Base-by-base conservation (phyloP, 1,284 basidiomycete genomes). In the Pisolithus thermaeus region DNA sequence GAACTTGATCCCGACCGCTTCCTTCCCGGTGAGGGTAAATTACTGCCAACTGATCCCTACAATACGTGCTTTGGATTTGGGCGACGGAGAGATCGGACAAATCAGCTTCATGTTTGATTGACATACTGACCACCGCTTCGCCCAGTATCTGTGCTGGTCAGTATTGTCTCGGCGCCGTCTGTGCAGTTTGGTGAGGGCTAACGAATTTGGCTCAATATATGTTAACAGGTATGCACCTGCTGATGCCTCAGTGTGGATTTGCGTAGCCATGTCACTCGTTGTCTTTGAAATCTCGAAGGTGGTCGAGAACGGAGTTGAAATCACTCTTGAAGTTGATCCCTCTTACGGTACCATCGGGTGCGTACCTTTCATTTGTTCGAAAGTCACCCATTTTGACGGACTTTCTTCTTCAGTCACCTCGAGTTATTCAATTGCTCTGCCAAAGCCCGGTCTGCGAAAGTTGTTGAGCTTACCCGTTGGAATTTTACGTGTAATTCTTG, bases 1-100 rank as follows among this genome's bases (percentile, higher is more conserved):
- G 37, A 46, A 1, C 66, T 64, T 32, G 25, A 44, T 3, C 65
- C 63, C 5, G 65, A 66, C n/a, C 32, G 62, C 8, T 62, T 59
- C 27, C 50, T 59, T 25, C n/a, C 14, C 2, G 12, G 7, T 5
- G 40, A 42, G 1, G 53, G 55, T 2, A 41, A 53, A 1, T 1
- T 49, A 20, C 47, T 16, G 4, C 47, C 64, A 12, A 49, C 14
- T 2, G 55, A 62, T 36, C 50, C 60, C 7, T 47, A 48, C 2
- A 8, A 47, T 11, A n/a, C n/a, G 1, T 56, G 53, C 45, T 61
- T 61, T 16, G 55, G 61, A 11, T 62, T 32, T 36, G 61, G 58
- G 40, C 47, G 58, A 22, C 52, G 60, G 50, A 46, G 27, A 25
- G 35, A 18, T 25, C 22, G 22, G 35, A 14, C 16, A 12, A 4